phyloP scores from a whole-genome alignment of 805 yeast species.

The Metschnikowia drakensbergensis region DNA sequence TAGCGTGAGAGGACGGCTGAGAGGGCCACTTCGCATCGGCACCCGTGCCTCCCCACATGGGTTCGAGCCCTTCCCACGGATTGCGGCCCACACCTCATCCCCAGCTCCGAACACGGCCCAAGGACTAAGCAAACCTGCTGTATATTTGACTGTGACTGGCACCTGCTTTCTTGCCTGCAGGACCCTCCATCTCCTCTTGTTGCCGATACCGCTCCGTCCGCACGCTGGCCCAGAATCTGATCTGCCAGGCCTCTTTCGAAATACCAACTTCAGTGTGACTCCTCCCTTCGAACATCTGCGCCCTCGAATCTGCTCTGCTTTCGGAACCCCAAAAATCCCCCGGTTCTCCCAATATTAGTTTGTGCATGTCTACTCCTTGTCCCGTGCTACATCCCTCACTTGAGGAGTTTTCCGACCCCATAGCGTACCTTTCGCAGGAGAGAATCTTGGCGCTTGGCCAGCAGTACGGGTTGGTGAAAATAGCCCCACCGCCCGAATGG shows the following conservation, averaged over 20 bases:
- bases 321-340: no score
- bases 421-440: constrained; percentile 42
- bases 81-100: background rate
- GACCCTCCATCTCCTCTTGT: no score
- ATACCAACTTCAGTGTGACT: no score
- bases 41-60: constrained; percentile 2
- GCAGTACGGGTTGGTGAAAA: constrained; percentile 48
- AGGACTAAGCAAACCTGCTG: background rate
- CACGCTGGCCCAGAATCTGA: no score
- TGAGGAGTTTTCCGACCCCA: constrained; percentile 48
- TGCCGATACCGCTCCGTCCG: no score
- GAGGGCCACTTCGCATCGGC: background rate
- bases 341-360: no score
- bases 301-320: no score
- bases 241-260: no score
- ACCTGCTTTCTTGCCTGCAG: no score
- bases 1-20: background rate
- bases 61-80: background rate
- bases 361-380: constrained; percentile 30
- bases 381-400: constrained; percentile 45
- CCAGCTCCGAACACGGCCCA: constrained; percentile 1
- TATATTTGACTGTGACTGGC: no score
- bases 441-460: constrained; percentile 41
- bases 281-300: no score
- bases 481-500: constrained; percentile 53